Evolutionary conservation across 2,329 filamentous ascomycete genomes (phyloP), one percentile per base, ranked within the genome.

Genomic region (Chaetomium globosum): DNA sequence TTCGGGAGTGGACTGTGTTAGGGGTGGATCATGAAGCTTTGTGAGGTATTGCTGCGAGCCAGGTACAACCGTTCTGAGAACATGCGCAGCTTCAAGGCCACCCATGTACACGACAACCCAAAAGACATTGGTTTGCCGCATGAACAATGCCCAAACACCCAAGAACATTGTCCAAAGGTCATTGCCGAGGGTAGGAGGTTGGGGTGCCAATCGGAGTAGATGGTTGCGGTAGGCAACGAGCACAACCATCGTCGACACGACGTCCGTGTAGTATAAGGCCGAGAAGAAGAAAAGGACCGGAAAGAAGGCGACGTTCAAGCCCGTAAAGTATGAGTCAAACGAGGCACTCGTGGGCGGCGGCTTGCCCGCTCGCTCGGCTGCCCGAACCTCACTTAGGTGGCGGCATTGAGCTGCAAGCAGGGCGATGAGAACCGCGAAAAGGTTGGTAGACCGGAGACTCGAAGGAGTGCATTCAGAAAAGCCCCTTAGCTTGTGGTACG

Each of bases 251-350:
- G 93, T 91, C 0, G 94, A 96, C 59, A 91, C 82, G 2, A 97
- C 85, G 76, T 99, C 95, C 0, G 95, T 99, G 76, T 99, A 99
- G 77, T 96, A 99, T 8, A 99, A 81, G 0, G 87, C 93, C 0
- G 92, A 95, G 77, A 99, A 99, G 83, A 99, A 99, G 82, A 97
- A 97, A 0, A 99, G 76, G 0, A 93, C 86, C 0, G 95, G 95
- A 68, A 98, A 97, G 0, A 97, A 80, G 21, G 87, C 87, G 49
- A 96, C 85, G 70, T 97, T 97, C 70, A 95, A 73, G 2, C 89
- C 90, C 0, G 86, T 87, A 70, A 92, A 86, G 71, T 81, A 80
- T 36, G 76, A 63, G 0, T 81, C 82, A 26, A 77, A 79, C 7
- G 76, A 73, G 4, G 67, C 28, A 57, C 53, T 28, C 16, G 36